Evolutionary conservation across 805 yeast genomes (phyloP), one percentile per base, ranked within the genome.

Genomic region (Lachancea cidri): DNA sequence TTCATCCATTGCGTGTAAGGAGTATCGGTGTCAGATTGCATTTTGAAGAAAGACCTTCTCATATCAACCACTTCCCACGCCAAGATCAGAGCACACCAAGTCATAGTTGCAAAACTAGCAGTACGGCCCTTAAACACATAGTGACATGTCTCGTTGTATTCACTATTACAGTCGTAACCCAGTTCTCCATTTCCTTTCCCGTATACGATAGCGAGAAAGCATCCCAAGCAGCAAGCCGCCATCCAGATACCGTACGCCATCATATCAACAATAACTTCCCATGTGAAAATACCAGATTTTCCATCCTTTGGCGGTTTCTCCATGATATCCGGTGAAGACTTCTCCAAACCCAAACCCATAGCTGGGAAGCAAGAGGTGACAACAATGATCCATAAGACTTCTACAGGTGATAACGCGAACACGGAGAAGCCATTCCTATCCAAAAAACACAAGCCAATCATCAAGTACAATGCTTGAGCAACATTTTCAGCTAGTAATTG

Each of bases 311-410:
- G 98, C 16, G 97, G 97, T 62, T 85, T 85, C 47, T 76, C 80
- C 97, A 91, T 89, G 34, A 91, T 93, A 59, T 84, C 95, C 44
- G 85, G 87, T 53, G 89, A 96, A 17, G 93, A 97, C 3, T 95
- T 93, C 65, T 91, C 98, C 29, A 93, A 94, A 46, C 98, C 98
- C 36, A 91, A 70, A 0, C 96, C 86, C 71, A 91, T 97, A 1
- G 98, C 98, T 2, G 98, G 98, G 30, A 97, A 97, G 6, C 98
- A 97, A 62, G 94, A 97, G 87, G 94, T 91, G 41, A 91, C 74
- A 42, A 91, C 93, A 62, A 91, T 91, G 59, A 91, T 86, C 97
- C 98, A 91, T 55, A 91, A 69, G 50, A 91, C 93, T 71, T 91
- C 98, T 89, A 91, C 93, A 18, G 98, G 96, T 52, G 94, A 91